These are phyloP conservation scores for Spergularia marina DNA, from an alignment of 148 eudicot species.

Conservation along the genomic window DNA sequence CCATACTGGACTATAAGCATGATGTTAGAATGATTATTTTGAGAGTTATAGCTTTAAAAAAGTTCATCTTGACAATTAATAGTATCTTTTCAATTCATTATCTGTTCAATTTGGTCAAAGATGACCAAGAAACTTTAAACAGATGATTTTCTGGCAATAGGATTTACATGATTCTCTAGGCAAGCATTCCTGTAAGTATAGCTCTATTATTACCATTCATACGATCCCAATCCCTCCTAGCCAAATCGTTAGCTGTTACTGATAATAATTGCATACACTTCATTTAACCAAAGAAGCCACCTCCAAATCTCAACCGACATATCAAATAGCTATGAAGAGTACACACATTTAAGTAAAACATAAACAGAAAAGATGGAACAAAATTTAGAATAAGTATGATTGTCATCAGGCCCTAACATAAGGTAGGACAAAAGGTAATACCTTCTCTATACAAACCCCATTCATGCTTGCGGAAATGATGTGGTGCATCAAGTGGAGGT, in stretches of 20 bases:
- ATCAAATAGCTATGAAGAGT: neutral
- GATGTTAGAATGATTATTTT: neutral
- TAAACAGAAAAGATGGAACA: neutral
- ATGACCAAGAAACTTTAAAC: neutral
- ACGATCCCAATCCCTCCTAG: neutral
- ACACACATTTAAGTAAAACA: neutral
- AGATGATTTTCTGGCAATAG: neutral
- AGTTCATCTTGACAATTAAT: neutral
- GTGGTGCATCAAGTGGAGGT: conserved; percentile 99
- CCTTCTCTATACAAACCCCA: conserved; percentile 97
- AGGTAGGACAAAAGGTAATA: conserved; percentile 11
- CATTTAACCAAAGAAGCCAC: neutral
- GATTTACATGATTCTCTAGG: neutral
- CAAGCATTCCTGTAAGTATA: neutral
- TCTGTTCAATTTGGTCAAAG: neutral
- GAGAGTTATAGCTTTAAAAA: neutral
- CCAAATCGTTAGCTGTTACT: neutral
- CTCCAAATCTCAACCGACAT: neutral
- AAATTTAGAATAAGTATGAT: neutral
- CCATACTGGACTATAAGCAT: neutral
- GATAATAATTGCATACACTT: neutral
- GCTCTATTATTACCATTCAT: neutral
- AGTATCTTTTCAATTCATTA: neutral
- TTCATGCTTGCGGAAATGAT: conserved; percentile 97
- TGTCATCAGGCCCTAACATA: neutral